phyloP scores from a whole-genome alignment of 1,284 basidiomycete species.

The Pseudozyma pruni region DNA sequence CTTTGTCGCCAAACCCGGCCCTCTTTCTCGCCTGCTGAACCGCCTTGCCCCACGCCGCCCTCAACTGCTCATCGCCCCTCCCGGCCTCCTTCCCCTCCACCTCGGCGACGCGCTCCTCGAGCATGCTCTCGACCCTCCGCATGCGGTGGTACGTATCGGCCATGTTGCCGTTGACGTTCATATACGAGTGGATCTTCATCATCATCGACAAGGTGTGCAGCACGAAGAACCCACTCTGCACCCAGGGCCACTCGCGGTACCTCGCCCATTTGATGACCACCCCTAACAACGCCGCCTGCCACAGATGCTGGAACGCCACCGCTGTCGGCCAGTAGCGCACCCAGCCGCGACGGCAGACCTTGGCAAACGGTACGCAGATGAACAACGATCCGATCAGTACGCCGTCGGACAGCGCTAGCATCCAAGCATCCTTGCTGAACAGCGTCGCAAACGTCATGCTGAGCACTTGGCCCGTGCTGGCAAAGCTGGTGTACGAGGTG shows the following conservation, averaged over 20 bases:
- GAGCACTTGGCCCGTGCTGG: conserved; percentile 77
- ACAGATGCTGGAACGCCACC: conserved; percentile 53
- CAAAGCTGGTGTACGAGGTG: conserved; percentile 57
- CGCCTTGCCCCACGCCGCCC: conserved; percentile 44
- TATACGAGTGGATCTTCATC: conserved; percentile 97
- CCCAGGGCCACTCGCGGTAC: conserved; percentile 87
- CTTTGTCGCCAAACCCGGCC: conserved; percentile 14
- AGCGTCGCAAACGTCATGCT: conserved; percentile 83
- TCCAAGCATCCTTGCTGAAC: conserved; percentile 86
- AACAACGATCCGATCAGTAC: conserved; percentile 81
- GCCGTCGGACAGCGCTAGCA: conserved; percentile 84
- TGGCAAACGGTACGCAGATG: conserved; percentile 80
- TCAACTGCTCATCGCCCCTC: conserved; percentile 26
- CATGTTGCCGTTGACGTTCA: conserved; percentile 87
- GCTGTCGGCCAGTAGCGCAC: conserved; percentile 71
- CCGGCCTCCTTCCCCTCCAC: conserved; percentile 41
- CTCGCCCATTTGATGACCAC: conserved; percentile 62
- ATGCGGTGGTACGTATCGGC: conserved; percentile 69
- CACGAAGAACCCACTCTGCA: conserved; percentile 94
- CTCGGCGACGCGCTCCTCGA: conserved; percentile 57
- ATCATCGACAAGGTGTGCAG: conserved; percentile 89
- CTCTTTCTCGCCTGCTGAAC: conserved; percentile 16
- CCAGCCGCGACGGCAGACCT: conserved; percentile 48
- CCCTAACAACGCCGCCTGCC: conserved; percentile 53
- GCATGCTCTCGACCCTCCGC: conserved; percentile 44